phyloP scores from a whole-genome alignment of 176 grass and related monocot species.

The Elaeis guineensis region DNA sequence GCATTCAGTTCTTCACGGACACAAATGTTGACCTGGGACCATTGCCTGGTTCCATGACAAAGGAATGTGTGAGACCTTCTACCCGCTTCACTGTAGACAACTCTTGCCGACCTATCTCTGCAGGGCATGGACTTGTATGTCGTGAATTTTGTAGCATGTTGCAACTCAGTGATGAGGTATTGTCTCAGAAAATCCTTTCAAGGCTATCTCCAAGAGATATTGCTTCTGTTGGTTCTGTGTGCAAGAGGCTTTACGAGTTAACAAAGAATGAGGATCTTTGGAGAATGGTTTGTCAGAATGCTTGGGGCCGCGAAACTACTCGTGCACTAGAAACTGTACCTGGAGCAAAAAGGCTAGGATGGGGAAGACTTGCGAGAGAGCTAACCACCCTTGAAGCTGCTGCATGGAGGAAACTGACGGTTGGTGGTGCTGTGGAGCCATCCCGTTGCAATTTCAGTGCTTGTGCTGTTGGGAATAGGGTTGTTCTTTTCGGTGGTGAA shows the following conservation, averaged over 20 bases:
- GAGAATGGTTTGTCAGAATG: slow-evolving; percentile 22
- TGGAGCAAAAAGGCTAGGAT: slow-evolving; percentile 13
- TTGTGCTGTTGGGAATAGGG: slow-evolving; percentile 16
- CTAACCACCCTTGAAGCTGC: slow-evolving; percentile 14
- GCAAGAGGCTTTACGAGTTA: slow-evolving; percentile 6
- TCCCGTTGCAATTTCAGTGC: slow-evolving; percentile 19
- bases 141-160: slow-evolving; percentile 11
- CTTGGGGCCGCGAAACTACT: slow-evolving; percentile 11
- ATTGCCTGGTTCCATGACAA: slow-evolving; percentile 39
- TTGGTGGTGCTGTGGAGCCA: slow-evolving; percentile 17
- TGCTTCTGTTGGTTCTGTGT: slow-evolving; percentile 18
- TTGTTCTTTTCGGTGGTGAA: slow-evolving; percentile 17
- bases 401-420: slow-evolving; percentile 11
- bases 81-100: slow-evolving; percentile 33
- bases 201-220: slow-evolving; percentile 14
- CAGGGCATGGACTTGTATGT: slow-evolving; percentile 17
- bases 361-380: slow-evolving; percentile 19
- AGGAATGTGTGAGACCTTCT: slow-evolving; percentile 35
- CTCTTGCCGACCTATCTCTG: slow-evolving; percentile 26
- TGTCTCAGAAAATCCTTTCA: slow-evolving; percentile 17
- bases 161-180: slow-evolving; percentile 12
- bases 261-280: slow-evolving; percentile 17
- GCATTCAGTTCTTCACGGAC: slow-evolving; percentile 77
- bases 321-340: slow-evolving; percentile 9
- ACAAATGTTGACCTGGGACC: slow-evolving; percentile 71